Conservation (phyloP, 805 yeast genomes). For the Metschnikowia koreensis region DNA sequence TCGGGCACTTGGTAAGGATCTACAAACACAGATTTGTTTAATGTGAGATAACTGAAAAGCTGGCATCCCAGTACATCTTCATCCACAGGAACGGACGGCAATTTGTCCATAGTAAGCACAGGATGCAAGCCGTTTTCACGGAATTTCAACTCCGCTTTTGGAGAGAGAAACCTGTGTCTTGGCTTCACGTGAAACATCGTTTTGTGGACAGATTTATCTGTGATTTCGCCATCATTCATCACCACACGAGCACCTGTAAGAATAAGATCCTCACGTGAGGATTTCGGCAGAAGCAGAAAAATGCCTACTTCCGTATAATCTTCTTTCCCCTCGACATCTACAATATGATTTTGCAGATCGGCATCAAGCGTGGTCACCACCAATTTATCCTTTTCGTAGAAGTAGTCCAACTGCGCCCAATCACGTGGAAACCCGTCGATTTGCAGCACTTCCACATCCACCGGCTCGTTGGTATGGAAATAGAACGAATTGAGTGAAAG, state of each 20-base stretch:
- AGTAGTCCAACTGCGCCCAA: conserved; percentile 17
- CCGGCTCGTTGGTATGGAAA: conserved; percentile 17
- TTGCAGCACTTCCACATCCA: background rate
- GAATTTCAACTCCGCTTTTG: conserved; percentile 1
- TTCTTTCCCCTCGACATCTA: background rate
- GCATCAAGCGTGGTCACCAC: conserved; percentile 8
- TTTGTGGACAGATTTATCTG: conserved; percentile 22
- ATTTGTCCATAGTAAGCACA: conserved; percentile 17
- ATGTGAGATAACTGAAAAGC: conserved; percentile 31
- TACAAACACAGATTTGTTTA: conserved; percentile 33
- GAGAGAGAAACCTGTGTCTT: conserved; percentile 25
- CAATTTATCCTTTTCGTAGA: conserved; percentile 1
- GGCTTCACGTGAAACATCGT: conserved; percentile 45
- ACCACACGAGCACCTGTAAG: conserved; percentile 36
- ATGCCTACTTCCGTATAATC: conserved; percentile 37
- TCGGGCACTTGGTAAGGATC: conserved; percentile 39
- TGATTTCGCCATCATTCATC: conserved; percentile 19
- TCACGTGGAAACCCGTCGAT: background rate
- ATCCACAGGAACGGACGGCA: conserved; percentile 24
- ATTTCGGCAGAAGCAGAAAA: conserved; percentile 29
- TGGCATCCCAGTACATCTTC: conserved; percentile 26
- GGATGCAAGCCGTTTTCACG: conserved; percentile 39
- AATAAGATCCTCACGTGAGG: conserved; percentile 34
- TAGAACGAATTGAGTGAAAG: conserved; percentile 29
- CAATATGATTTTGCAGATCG: background rate